Conservation (phyloP, 768 basidiomycete genomes). For the Sistotremastrum suecicum region DNA sequence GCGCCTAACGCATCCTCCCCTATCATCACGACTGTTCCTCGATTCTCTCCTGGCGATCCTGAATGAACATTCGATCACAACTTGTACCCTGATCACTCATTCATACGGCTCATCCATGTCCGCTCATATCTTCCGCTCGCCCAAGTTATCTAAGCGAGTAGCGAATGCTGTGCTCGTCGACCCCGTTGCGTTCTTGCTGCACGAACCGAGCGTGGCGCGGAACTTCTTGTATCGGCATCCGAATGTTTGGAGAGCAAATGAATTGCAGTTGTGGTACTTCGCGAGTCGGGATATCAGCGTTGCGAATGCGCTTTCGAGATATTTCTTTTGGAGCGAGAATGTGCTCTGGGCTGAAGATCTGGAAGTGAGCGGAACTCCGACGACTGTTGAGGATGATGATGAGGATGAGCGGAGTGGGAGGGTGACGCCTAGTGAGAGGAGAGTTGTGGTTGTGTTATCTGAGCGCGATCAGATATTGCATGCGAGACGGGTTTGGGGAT, state of each 20-base stretch:
- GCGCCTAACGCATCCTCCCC: slow-evolving; percentile 42
- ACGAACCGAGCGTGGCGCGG: slow-evolving; percentile 41
- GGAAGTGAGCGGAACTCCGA: neutral
- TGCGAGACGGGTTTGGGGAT: slow-evolving; percentile 21
- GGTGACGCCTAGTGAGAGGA: slow-evolving; percentile 1
- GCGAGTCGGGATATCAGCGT: slow-evolving; percentile 50
- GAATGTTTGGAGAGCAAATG: slow-evolving; percentile 25
- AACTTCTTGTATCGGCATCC: slow-evolving; percentile 53
- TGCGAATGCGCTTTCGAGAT: slow-evolving; percentile 38
- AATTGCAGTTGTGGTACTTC: slow-evolving; percentile 61
- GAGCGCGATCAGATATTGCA: slow-evolving; percentile 31
- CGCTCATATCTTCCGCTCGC: slow-evolving; percentile 36
- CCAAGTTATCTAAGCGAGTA: slow-evolving; percentile 19
- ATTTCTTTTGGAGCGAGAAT: slow-evolving; percentile 57
- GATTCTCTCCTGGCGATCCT: slow-evolving; percentile 31
- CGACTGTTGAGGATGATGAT: no score
- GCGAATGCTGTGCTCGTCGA: slow-evolving; percentile 39
- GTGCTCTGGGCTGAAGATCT: slow-evolving; percentile 49
- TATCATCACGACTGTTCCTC: slow-evolving; percentile 26
- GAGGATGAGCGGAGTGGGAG: no score
- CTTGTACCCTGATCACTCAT: slow-evolving; percentile 36
- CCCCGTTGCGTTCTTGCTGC: slow-evolving; percentile 51
- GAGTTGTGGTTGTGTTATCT: slow-evolving; percentile 22
- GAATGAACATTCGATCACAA: slow-evolving; percentile 22
- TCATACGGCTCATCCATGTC: slow-evolving; percentile 50